Evolutionary conservation across 441 rosid species (phyloP).

Genomic region (Erodium chrysanthum): DNA sequence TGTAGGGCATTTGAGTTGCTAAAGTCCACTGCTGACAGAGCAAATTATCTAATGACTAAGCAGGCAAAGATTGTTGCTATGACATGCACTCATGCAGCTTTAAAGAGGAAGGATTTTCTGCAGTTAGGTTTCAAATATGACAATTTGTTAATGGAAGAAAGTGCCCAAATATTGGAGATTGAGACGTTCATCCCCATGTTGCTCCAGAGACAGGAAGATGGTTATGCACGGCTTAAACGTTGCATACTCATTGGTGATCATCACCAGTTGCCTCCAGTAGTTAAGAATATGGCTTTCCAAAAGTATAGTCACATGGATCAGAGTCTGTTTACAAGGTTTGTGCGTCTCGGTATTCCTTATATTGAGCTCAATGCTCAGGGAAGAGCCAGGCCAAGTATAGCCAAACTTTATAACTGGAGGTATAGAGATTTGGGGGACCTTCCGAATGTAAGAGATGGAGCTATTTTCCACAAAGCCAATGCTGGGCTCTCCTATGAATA

Average conservation of each 20-base stretch:
- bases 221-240: constrained; percentile 91
- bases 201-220: constrained; percentile 98
- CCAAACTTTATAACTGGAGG: constrained; percentile 93
- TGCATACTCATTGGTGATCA: constrained; percentile 98
- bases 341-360: constrained; percentile 93
- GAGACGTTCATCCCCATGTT: constrained; percentile 98
- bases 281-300: constrained; percentile 99
- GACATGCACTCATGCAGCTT: constrained; percentile 99
- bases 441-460: constrained; percentile 57
- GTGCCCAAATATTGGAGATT: constrained; percentile 95
- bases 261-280: constrained; percentile 98
- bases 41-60: constrained; percentile 94
- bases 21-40: constrained; percentile 97
- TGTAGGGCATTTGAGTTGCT: constrained; percentile 98
- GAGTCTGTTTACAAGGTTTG: constrained; percentile 95
- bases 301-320: constrained; percentile 99
- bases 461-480: constrained; percentile 72
- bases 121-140: constrained; percentile 96
- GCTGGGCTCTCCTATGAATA: constrained; percentile 90
- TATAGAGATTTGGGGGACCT: constrained; percentile 96
- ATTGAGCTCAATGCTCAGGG: constrained; percentile 99
- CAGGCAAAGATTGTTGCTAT: constrained; percentile 98
- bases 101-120: constrained; percentile 95
- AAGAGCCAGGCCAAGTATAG: constrained; percentile 95
- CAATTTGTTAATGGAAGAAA: constrained; percentile 97